Evolutionary conservation across 148 eudicot species (phyloP).

Genomic region (Rhododendron williamsianum): DNA sequence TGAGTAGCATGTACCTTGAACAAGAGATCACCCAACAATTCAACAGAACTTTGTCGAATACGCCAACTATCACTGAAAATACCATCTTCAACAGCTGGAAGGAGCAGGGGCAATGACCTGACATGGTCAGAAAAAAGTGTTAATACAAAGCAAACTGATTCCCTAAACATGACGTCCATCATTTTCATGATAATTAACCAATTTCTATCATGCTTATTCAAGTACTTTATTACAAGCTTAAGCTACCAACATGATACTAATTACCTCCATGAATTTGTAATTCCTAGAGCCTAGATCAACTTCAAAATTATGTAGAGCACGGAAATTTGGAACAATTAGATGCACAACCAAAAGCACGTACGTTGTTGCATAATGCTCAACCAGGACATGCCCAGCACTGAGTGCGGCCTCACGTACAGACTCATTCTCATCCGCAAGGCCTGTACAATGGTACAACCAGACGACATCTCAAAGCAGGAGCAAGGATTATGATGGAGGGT

Average conservation of each 20-base stretch:
- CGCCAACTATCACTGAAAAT: constrained; percentile 98
- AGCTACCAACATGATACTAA: not conserved
- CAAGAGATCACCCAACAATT: constrained; percentile 85
- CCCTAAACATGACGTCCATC: not conserved
- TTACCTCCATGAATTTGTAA: not conserved
- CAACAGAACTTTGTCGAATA: constrained; percentile 96
- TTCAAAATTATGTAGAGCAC: not conserved
- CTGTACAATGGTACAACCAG: constrained; percentile 24
- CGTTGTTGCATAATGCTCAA: constrained; percentile 97
- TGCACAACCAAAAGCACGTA: constrained; percentile 25
- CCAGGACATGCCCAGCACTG: constrained; percentile 95
- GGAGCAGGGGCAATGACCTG: constrained; percentile 92
- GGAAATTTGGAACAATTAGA: not conserved
- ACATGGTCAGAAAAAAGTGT: not conserved
- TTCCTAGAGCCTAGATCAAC: not conserved
- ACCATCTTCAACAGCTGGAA: constrained; percentile 99
- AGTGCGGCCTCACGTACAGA: constrained; percentile 98
- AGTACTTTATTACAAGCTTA: not conserved
- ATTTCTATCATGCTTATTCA: not conserved
- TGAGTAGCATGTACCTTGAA: constrained; percentile 57
- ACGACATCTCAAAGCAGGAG: not conserved
- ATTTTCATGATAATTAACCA: not conserved
- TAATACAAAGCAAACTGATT: not conserved
- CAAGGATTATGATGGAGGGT: not conserved
- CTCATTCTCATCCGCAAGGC: constrained; percentile 99